These are phyloP conservation scores for Mimosa pudica DNA, from an alignment of 306 rosid species.

Conservation along the genomic window DNA sequence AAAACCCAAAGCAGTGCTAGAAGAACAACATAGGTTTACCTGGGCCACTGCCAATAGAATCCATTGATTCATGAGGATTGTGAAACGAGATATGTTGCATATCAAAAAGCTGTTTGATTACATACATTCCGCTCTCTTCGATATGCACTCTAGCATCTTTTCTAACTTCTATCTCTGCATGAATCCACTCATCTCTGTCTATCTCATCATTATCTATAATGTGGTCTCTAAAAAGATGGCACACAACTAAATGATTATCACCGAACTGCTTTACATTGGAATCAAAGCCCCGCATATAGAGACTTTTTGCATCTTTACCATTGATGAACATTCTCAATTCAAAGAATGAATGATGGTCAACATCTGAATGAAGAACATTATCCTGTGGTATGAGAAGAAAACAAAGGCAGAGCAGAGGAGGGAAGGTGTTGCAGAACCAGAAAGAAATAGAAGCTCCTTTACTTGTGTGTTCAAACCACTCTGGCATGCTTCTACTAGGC, in stretches of 20 bases:
- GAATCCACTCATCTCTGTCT: not conserved
- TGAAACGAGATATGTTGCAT: not conserved
- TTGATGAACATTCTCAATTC: too few relatives aligned
- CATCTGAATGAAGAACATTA: too few relatives aligned
- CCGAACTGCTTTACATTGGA: not conserved
- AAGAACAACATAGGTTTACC: not conserved
- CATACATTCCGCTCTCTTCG: not conserved
- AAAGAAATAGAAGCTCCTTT: too few relatives aligned
- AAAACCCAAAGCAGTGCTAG: not conserved
- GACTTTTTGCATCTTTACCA: too few relatives aligned
- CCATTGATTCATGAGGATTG: not conserved
- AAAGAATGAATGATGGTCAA: too few relatives aligned
- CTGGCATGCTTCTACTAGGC: too few relatives aligned
- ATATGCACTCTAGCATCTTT: not conserved
- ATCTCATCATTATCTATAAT: not conserved
- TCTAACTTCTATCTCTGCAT: too few relatives aligned
- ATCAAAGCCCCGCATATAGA: too few relatives aligned
- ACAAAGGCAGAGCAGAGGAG: too few relatives aligned
- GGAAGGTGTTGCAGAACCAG: too few relatives aligned
- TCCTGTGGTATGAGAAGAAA: too few relatives aligned
- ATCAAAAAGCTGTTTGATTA: not conserved
- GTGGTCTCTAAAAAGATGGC: not conserved
- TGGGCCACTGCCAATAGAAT: not conserved
- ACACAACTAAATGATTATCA: not conserved
- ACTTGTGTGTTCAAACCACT: too few relatives aligned